A percentile compares a stretch with the other conserved stretches of the same genome.
phyloP scores from a whole-genome alignment of 1,284 basidiomycete genomes.

The Rhodotorula glutinis region DNA sequence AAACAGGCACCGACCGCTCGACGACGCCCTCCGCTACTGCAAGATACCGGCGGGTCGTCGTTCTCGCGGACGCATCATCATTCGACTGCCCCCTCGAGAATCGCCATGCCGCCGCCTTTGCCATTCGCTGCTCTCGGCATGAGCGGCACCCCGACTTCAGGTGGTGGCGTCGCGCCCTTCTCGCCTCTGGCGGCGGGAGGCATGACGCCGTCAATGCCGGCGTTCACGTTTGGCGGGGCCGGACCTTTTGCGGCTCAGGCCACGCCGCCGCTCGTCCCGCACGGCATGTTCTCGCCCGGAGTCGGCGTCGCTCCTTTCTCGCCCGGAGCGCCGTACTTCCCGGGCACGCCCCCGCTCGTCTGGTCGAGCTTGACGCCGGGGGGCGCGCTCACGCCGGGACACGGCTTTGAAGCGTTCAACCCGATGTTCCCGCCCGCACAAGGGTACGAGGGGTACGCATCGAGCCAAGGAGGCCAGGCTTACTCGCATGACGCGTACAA shows the following conservation, averaged over 20 bases:
- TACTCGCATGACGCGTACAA: too few species aligned
- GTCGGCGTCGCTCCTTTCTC: conserved; percentile 42
- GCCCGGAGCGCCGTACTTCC: conserved; percentile 39
- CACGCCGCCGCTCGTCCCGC: conserved; percentile 49
- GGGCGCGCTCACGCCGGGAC: conserved; percentile 18
- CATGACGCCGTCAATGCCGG: conserved; percentile 52
- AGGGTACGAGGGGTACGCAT: not conserved
- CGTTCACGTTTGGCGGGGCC: conserved; percentile 47
- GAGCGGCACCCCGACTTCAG: conserved; percentile 7
- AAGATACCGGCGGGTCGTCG: not conserved
- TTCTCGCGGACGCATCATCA: conserved; percentile 10
- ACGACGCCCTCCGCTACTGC: not conserved
- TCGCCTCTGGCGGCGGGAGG: conserved; percentile 26
- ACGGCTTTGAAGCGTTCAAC: conserved; percentile 19
- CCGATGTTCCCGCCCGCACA: conserved; percentile 27
- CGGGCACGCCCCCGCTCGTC: not conserved
- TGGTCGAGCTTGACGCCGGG: conserved; percentile 5
- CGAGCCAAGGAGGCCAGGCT: not conserved
- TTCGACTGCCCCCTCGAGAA: conserved; percentile 26
- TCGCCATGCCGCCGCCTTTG: conserved; percentile 41
- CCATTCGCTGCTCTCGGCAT: conserved; percentile 34
- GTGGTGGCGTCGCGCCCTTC: conserved; percentile 10
- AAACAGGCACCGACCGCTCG: not conserved
- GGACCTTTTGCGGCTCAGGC: conserved; percentile 44
- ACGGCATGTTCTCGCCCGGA: conserved; percentile 47